Evolutionary conservation across 2,329 filamentous ascomycete genomes (phyloP), one percentile per base, ranked within the genome.

Genomic region (Colletotrichum sp.): DNA sequence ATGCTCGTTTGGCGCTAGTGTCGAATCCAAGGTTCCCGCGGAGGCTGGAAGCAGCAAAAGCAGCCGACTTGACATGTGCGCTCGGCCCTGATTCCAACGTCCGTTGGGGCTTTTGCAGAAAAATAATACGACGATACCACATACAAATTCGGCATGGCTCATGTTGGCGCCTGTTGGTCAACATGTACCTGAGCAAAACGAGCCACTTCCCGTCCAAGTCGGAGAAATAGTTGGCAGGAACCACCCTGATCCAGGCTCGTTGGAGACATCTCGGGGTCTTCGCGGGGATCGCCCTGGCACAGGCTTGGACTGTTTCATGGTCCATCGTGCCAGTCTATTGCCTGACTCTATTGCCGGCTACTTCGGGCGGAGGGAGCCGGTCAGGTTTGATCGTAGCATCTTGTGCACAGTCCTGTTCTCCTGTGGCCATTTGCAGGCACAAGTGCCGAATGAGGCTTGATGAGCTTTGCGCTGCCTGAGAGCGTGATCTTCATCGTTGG

Each of bases 301-400:
- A 44, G 39, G 16, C 55, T 28, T 57, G 30, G 7, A 32, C 18
- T 28, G 69, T 72, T 59, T 64, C 34, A 34, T 30, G 57, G 69
- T 26, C 13, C n/a, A 36, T 28, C 63, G 62, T 28, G 48, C 39
- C 36, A 55, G 63, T 57, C 39, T 22, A 62, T 34, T 67, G 52
- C 36, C 52, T 67, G 68, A 66, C 60, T 60, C 48, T 75, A 32
- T 39, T 36, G 24, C 52, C 68, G 72, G 68, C 26, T 72, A 22
- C 63, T 63, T 67, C 69, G 73, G 69, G 57, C 52, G 73, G 55
- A 68, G 30, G 57, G 44, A 68, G 63, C 64, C 55, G 73, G 28
- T 24, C 60, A 71, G 52, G 28, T 62, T 30, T 48, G 48, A 13
- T 48, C 34, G 34, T 60, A 16, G 22, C 34, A 18, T 62, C 32